Evolutionary conservation across 1,139 yeast genomes (phyloP).

Genomic region (Lodderomyces elongisporus): DNA sequence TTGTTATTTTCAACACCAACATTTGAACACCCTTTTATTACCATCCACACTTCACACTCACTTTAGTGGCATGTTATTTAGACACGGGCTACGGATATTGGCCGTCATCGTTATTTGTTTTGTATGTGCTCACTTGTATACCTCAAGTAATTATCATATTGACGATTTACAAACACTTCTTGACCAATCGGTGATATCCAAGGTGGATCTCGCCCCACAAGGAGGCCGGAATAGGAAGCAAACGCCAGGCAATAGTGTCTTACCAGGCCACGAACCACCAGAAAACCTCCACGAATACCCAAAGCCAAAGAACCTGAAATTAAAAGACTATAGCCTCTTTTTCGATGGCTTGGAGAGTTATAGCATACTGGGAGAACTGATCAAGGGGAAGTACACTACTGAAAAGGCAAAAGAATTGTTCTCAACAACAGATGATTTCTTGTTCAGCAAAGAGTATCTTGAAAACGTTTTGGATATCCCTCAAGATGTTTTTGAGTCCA

Average conservation of each 20-base stretch:
- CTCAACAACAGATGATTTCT: slow-evolving; percentile 20
- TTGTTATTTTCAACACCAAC: too few relatives aligned
- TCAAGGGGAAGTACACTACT: slow-evolving; percentile 31
- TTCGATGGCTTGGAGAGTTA: slow-evolving; percentile 28
- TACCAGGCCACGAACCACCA: slow-evolving; percentile 24
- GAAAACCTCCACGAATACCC: slow-evolving; percentile 9
- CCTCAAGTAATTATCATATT: not conserved
- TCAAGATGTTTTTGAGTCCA: slow-evolving; percentile 23
- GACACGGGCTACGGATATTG: slow-evolving; percentile 6
- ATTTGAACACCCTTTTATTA: too few relatives aligned
- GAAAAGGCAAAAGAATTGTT: slow-evolving; percentile 31
- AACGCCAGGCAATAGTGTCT: slow-evolving; percentile 26
- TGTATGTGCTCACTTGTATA: slow-evolving; percentile 5
- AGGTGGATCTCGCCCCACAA: too few relatives aligned
- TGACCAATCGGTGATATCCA: slow-evolving; percentile 2
- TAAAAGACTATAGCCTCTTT: slow-evolving; percentile 27
- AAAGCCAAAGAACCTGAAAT: slow-evolving; percentile 6
- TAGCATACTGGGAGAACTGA: slow-evolving; percentile 24
- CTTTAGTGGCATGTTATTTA: slow-evolving; percentile 7
- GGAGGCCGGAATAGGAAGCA: slow-evolving; percentile 6
- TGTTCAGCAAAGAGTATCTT: slow-evolving; percentile 35
- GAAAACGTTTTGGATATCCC: slow-evolving; percentile 38
- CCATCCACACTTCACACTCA: too few relatives aligned
- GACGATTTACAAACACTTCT: slow-evolving; percentile 5
- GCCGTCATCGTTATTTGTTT: slow-evolving; percentile 6